Base-by-base conservation (phyloP, 2,329 filamentous ascomycete species). In the Beauveria rudraprayagi region DNA sequence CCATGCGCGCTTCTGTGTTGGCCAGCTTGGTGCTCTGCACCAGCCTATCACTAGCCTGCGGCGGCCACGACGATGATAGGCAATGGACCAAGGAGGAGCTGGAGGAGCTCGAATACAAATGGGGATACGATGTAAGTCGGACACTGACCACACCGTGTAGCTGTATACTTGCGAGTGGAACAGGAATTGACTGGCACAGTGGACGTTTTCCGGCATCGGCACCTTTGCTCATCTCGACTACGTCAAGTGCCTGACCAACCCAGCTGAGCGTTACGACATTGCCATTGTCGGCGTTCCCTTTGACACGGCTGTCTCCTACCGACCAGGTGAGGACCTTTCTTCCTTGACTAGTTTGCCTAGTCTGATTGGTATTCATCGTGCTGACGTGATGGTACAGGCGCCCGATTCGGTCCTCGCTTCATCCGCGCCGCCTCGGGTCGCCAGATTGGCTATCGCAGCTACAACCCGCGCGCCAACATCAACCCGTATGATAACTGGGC, bases 401-500 rank as follows among this genome's bases (percentile, higher is more conserved):
- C 89, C 17, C 85, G 92, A 9, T 96, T 96, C 70, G 92, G 92
- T 0, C 92, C 92, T 40, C 85, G 91, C 50, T 90, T 91, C 47
- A 96, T 97, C 69, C 88, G 92, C 61, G 87, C 90, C 44, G 92
- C 91, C 46, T 93, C 90, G 37, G 82, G 87, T 8, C 86, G 92
- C 22, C 92, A 96, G 75, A 91, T 88, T 16, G 82, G 86, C 3
- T 90, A 89, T 72, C 84, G 91, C 47, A 89, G 88, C 70, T 77
- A 89, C 81, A 96, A 96, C 74, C 84, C 89, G 2, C 86, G 91
- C 24, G 91, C 91, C 1, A 82, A 81, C 44, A 82, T 96, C 66
- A 97, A 96, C 73, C 91, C 92, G 0, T 96, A 94, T 76, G 78
- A 88, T 70, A 87, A 83, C 68, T 93, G 90, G 83, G 87, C 91